Base-by-base conservation (phyloP, 169 alveolate genomes). In the Plasmodium ovale region DNA sequence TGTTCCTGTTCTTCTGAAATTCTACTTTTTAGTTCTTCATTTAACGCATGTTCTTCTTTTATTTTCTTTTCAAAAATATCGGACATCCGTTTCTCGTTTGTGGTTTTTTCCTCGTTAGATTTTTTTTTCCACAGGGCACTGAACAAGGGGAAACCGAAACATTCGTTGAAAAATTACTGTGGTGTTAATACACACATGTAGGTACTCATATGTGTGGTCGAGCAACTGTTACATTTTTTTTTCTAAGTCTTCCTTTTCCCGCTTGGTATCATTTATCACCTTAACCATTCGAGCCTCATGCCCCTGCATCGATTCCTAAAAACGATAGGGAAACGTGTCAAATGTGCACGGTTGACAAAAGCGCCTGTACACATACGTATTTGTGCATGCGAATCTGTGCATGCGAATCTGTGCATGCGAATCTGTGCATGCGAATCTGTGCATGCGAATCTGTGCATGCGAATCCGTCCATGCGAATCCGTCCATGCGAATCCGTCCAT, bases 191-290 rank as follows among this genome's bases (percentile, higher is more conserved):
- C 21, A 23, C n/a, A 12, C n/a, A 65, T 35, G 12, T 65, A 39
- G 33, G 1, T 65, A 39, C n/a, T 37, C 39, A 37, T 65, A 3
- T 64, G 39, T 3, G 29, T 60, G 37, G 14, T 10, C 6, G n/a
- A 51, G 60, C 6, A 3, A 51, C 21, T 9, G 29, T 68, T 79
- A 79, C 89, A 64, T 49, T 79, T 79, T 59, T 59, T 79, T 79
- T 68, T 79, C 56, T 44, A 79, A 27, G 31, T 51, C 19, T 33
- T 53, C 82, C 7, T 79, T 79, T 33, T 79, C 89, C 53, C 21
- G 51, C 53, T 42, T 79, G 19, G n/a, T 31, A 16, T 47, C 60
- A 10, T 58, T 56, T n/a, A 79, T 37, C 5, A 58, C 21, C 21
- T 47, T 64, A 19, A 33, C 12, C 49, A 65, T 42, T 37, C 65